Conservation (phyloP, 768 basidiomycete genomes). For the Auricularia auricula-judae region DNA sequence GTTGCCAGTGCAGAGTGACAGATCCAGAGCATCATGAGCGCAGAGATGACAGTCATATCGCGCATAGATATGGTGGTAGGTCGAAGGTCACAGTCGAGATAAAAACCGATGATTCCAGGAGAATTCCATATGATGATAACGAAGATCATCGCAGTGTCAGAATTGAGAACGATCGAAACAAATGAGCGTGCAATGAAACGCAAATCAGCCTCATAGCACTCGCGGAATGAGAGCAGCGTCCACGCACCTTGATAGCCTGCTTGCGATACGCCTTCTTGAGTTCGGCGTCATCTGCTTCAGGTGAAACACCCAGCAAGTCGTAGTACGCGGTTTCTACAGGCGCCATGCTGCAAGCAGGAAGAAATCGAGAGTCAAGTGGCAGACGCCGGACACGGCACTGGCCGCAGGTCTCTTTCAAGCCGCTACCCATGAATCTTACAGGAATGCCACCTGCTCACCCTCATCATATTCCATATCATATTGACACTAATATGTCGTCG, state of each 20-base stretch:
- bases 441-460: too few species aligned
- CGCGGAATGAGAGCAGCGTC: background rate
- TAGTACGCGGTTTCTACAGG: slow-evolving; percentile 89
- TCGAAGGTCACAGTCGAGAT: too few species aligned
- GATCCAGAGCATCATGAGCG: background rate
- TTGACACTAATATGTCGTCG: too few species aligned
- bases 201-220: background rate
- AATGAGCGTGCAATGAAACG: background rate
- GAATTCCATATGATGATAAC: too few species aligned
- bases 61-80: too few species aligned
- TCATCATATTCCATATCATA: too few species aligned
- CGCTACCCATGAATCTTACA: background rate
- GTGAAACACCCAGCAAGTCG: slow-evolving; percentile 61
- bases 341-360: slow-evolving; percentile 36
- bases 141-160: too few species aligned
- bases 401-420: background rate
- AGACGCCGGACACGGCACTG: background rate
- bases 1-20: background rate
- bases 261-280: slow-evolving; percentile 94
- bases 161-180: background rate
- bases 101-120: too few species aligned
- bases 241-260: slow-evolving; percentile 78
- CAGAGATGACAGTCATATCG: slow-evolving; percentile 1
- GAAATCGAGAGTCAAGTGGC: slow-evolving; percentile 1
- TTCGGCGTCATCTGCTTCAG: slow-evolving; percentile 66